Evolutionary conservation across 202 grass and related monocot genomes (phyloP), one percentile per base, ranked within the genome.

Genomic region (Saccharum hybrid): DNA sequence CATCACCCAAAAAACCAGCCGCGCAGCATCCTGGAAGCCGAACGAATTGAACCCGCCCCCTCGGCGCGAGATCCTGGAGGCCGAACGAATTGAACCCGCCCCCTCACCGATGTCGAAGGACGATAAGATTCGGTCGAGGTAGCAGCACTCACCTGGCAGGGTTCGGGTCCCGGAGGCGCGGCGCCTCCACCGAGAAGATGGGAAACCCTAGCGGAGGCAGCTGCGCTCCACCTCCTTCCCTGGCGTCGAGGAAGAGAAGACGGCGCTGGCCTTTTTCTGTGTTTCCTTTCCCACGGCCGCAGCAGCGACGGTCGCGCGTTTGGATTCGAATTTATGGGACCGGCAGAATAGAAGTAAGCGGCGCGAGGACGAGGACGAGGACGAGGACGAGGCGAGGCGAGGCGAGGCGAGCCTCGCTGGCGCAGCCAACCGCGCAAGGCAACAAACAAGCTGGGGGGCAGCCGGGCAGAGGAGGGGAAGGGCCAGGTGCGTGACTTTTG

Each of bases 301-400:
- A 13, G 79, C 67, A 42, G 66, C 85, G 72, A 79, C 39, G 79
- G 40, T 75, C 45, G 78, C 74, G 83, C 74, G 83, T 68, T 82
- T 57, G 43, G 83, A 77, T 81, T 81, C 79, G 81, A 87, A 66
- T 74, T 90, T 76, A 80, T 59, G 84, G 71, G 79, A 33, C 63
- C 70, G 45, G 57, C 8, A 42, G 26, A 66, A 76, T 71, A 87
- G 52, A 61, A 66, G 69, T 56, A 83, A 76, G 88, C 84, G 80
- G 88, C 87, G 76, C 81, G 76, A 52, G 57, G 72, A 18, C 54
- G 72, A 16, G 18, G 12, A 16, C 33, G 72, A 5, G 38, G 26
- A n/a, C n/a, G n/a, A n/a, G n/a, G n/a, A n/a, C n/a, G n/a, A n/a
- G n/a, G n/a, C n/a, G n/a, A n/a, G n/a, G n/a, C n/a, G n/a, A n/a